Evolutionary conservation across 2,329 filamentous ascomycete species (phyloP), one percentile per base, ranked within the genome.

Genomic region (Botrytis byssoidea): DNA sequence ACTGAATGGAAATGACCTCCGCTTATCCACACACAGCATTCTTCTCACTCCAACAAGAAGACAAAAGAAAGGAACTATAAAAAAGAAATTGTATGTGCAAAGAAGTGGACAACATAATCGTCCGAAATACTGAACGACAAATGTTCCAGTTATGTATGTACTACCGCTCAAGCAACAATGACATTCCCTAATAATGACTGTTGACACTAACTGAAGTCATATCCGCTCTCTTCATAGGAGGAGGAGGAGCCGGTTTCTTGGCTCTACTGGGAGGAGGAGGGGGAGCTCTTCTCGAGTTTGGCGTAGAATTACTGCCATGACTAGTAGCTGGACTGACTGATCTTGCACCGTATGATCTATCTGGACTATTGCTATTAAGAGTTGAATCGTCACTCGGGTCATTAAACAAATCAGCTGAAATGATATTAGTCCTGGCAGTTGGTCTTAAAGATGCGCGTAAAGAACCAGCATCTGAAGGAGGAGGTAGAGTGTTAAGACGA

Each of bases 171-270:
- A 57, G 29, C 44, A 35, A 59, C 25, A 46, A 35, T 42, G 18
- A 4, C 18, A 61, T 22, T 40, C 12, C 44, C 18, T 68, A 73
- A 51, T 73, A 73, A 35, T 55, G 60, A 42, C 60, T 40, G 29
- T 61, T 48, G n/a, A 65, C 55, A 32, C 51, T 68, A 22, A 55
- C 44, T 16, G 55, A 68, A 69, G 77, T 79, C 25, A 78, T 79
- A 25, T 80, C 79, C 29, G 79, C 86, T 77, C 88, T 83, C 84
- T 91, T 91, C 83, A 89, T 86, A 35, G 90, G 90, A 35, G 89
- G 90, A 66, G 88, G 88, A 55, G 88, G 88, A 74, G 90, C 89
- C 20, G 89, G 89, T 81, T 92, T 92, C 85, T 91, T 92, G 51
- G 87, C 83, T 79, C 89, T 83, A 35, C 86, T 87, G 40, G 88